A percentile compares a stretch with the other conserved stretches of the same genome.
Conservation (phyloP, 768 basidiomycete genomes). For the Tephrocybe sp. region DNA sequence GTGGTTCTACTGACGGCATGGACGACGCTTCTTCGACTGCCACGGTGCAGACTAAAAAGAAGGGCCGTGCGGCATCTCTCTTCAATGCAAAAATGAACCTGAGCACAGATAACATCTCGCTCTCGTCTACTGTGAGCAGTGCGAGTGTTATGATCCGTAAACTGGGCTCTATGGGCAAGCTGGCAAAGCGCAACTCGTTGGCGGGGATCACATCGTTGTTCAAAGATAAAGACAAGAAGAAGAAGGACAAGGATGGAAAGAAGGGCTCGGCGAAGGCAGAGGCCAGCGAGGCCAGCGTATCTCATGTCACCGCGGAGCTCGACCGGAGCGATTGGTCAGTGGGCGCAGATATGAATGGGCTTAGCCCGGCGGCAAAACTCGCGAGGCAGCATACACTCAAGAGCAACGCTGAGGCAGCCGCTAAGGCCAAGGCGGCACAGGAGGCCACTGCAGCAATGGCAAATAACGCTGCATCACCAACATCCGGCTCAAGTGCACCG, state of each 20-base stretch:
- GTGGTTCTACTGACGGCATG: conserved; percentile 26
- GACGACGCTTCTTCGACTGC: conserved; percentile 42
- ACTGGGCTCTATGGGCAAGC: conserved; percentile 85
- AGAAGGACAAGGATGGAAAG: conserved; percentile 43
- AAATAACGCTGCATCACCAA: conserved; percentile 31
- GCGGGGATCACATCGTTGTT: conserved; percentile 92
- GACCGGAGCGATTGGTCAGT: conserved; percentile 73
- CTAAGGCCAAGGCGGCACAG: conserved; percentile 54
- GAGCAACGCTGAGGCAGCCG: conserved; percentile 79
- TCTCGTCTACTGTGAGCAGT: conserved; percentile 90
- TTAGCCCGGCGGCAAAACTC: conserved; percentile 88
- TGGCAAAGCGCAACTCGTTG: conserved; percentile 84
- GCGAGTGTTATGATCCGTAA: conserved; percentile 97
- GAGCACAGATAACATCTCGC: conserved; percentile 92
- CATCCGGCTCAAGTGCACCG: conserved; percentile 27
- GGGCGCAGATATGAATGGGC: conserved; percentile 58
- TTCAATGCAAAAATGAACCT: conserved; percentile 89
- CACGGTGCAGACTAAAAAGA: conserved; percentile 62
- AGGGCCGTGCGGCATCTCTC: conserved; percentile 65
- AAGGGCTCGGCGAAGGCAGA: conserved; percentile 56
- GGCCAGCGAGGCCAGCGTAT: conserved; percentile 58
- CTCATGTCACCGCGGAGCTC: conserved; percentile 82
- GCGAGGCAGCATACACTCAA: conserved; percentile 91
- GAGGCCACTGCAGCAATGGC: conserved; percentile 35
- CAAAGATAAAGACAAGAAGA: conserved; percentile 78